Percentiles rank a stretch among this genome's conserved stretches.
phyloP scores from a whole-genome alignment of 495 filamentous ascomycete genomes.

The Antarctomyces pellizariae region DNA sequence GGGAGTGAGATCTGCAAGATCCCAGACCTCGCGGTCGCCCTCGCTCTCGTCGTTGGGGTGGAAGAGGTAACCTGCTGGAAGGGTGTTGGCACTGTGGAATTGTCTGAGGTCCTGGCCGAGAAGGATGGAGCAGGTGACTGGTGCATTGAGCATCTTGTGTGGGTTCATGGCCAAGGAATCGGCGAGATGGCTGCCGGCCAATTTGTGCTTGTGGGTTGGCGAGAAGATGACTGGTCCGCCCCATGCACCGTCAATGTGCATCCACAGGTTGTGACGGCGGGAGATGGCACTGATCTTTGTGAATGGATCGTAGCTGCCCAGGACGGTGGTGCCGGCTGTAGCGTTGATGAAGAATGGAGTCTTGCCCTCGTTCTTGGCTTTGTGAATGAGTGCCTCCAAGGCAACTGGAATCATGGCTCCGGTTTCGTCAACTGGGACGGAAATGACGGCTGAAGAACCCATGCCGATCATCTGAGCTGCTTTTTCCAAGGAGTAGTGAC shows the following conservation, averaged over 20 bases:
- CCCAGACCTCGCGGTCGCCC: constrained; percentile 57
- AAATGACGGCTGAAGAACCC: constrained; percentile 45
- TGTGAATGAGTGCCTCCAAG: constrained; percentile 33
- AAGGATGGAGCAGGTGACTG: constrained; percentile 77
- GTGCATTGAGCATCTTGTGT: constrained; percentile 91
- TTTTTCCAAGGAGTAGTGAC: constrained; percentile 90
- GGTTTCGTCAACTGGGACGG: constrained; percentile 45
- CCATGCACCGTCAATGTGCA: constrained; percentile 84
- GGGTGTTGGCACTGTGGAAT: constrained; percentile 62
- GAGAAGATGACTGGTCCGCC: constrained; percentile 73
- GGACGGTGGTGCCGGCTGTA: constrained; percentile 81
- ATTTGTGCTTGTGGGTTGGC: constrained; percentile 30
- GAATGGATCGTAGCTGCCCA: constrained; percentile 77
- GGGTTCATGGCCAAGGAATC: constrained; percentile 72
- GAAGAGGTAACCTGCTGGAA: constrained; percentile 77
- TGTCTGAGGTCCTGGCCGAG: constrained; percentile 47
- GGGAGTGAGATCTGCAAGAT: constrained; percentile 80
- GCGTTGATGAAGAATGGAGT: constrained; percentile 91
- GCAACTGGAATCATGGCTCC: constrained; percentile 49
- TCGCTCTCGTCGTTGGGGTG: constrained; percentile 34
- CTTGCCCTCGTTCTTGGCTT: constrained; percentile 33
- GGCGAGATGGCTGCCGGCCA: constrained; percentile 46
- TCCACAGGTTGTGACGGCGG: constrained; percentile 48
- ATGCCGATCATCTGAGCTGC: constrained; percentile 71
- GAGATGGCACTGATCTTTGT: constrained; percentile 47